Evolutionary conservation across 2,329 filamentous ascomycete genomes (phyloP).

Genomic region (Claviceps sp.): DNA sequence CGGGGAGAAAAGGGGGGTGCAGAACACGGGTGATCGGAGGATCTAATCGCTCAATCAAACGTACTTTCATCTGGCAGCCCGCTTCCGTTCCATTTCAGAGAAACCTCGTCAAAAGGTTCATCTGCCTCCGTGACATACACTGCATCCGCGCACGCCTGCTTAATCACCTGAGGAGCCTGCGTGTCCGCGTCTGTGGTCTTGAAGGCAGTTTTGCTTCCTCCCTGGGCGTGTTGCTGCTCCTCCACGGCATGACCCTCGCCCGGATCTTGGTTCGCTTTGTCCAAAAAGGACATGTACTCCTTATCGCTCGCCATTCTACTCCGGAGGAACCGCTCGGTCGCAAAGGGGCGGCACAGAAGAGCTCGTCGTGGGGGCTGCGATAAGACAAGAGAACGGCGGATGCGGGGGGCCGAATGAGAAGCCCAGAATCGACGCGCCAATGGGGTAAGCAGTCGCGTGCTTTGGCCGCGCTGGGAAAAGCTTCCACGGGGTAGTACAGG

Average conservation of each 20-base stretch:
- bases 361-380: not conserved
- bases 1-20: not conserved
- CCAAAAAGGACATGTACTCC: constrained; percentile 71
- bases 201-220: constrained; percentile 23
- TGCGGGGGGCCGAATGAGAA: not conserved
- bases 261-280: constrained; percentile 74
- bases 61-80: constrained; percentile 48
- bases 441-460: not conserved
- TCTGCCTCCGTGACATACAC: constrained; percentile 75
- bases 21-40: no score
- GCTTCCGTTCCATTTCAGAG: constrained; percentile 43
- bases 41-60: not conserved
- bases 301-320: constrained; percentile 59
- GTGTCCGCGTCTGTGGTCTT: constrained; percentile 40
- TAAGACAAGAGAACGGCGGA: not conserved
- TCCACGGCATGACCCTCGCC: constrained; percentile 29
- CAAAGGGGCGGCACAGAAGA: constrained; percentile 9
- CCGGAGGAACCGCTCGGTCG: not conserved
- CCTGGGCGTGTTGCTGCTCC: constrained; percentile 8
- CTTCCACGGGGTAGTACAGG: not conserved
- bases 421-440: not conserved
- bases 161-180: constrained; percentile 46
- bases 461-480: not conserved
- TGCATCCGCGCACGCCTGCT: constrained; percentile 33
- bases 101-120: constrained; percentile 71